Evolutionary conservation across 2,329 filamentous ascomycete species (phyloP).

Genomic region (Rhynchosporium agropyri): DNA sequence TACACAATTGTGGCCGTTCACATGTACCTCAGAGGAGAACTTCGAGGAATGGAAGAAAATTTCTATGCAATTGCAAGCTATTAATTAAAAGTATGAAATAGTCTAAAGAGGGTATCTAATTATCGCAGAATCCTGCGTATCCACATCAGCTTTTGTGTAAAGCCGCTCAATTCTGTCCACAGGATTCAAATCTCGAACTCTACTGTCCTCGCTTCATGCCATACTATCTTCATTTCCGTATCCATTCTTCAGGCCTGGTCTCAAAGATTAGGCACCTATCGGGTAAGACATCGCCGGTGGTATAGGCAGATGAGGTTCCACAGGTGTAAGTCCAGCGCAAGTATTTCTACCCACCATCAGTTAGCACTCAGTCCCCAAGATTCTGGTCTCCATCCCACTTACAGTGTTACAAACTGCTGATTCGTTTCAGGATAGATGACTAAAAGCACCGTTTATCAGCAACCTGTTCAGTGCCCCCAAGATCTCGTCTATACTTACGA

Average conservation of each 20-base stretch:
- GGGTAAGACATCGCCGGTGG: slow-evolving; percentile 10
- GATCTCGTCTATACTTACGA: not conserved
- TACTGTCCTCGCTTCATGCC: not conserved
- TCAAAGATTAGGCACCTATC: not conserved
- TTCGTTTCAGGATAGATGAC: slow-evolving; percentile 16
- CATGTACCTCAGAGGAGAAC: not conserved
- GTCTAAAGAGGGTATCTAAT: not conserved
- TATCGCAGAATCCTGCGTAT: not conserved
- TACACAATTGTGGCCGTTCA: slow-evolving; percentile 10
- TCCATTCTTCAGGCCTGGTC: not conserved
- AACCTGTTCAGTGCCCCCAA: not conserved
- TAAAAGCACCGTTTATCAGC: not conserved
- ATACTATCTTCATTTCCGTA: not conserved
- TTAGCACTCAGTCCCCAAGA: not conserved
- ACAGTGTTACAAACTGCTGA: slow-evolving; percentile 12
- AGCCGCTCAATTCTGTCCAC: too few species aligned
- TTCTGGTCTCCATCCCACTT: not conserved
- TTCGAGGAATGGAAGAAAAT: not conserved
- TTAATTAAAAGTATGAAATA: not conserved
- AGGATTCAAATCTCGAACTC: not conserved
- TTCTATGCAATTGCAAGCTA: not conserved
- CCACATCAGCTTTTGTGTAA: not conserved
- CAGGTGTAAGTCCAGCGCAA: not conserved
- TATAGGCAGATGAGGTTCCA: slow-evolving; percentile 5
- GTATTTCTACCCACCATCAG: not conserved